Base-by-base conservation (phyloP, 768 basidiomycete genomes). In the Suillus alpinus region DNA sequence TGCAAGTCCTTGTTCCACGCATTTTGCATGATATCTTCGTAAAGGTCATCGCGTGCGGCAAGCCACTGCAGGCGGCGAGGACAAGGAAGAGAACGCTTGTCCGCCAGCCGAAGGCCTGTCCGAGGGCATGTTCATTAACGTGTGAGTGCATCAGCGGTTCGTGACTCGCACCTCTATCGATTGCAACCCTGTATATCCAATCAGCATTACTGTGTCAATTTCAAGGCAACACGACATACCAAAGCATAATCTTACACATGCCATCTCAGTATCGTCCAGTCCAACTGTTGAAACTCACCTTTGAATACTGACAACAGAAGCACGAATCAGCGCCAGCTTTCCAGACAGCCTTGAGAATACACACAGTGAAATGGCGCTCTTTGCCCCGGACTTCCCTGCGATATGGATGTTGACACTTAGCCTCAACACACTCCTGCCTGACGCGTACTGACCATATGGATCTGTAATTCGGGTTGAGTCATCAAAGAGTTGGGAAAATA, bases 81-180 rank as follows among this genome's bases (percentile, higher is more conserved):
- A 69, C 91, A 92, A 6, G 96, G 96, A 3, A 99, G 80, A 0
- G 92, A 94, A 18, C 96, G 86, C 75, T 99, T 99, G 39, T 98
- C 95, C 3, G 95, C 93, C 26, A 99, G 82, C 10, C 96, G 91
- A 6, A 98, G 80, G 6, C 90, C 87, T 87, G 47, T n/a, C 34
- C 14, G 18, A 60, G 10, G 29, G 59, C 50, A 12, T 39, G 3
- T 31, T 5, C 10, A 62, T 50, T 37, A 55, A 39, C 9, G 16
- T 18, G 34, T 53, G 8, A 37, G 36, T 23, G 14, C n/a, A 14
- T 37, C 10, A 46, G 46, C 12, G 13, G 26, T 46, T 26, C 3
- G 7, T 26, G 26, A 49, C 3, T 58, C 57, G 29, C 65, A 79
- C 95, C 95, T 79, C 96, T 81, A 67, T 98, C 95, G 59, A 98